A percentile compares a stretch with the other conserved stretches of the same genome.
These are phyloP conservation scores for Gracilaria domingensis DNA, from an alignment of 23 red algal species.

Conservation along the genomic window DNA sequence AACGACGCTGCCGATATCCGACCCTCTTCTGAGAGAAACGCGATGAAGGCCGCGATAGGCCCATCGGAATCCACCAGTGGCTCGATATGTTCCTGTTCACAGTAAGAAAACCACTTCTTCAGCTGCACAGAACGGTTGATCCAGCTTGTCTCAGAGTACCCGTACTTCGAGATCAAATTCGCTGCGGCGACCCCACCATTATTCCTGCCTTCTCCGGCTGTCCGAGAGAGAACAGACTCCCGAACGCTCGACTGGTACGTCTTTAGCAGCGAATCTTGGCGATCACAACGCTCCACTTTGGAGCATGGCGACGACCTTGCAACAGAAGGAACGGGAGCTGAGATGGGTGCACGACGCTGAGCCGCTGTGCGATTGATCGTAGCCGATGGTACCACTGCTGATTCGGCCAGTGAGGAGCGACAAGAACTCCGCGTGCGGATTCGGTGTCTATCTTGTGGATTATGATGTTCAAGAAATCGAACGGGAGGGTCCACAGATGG, in stretches of 20 bases:
- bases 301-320: too few species aligned
- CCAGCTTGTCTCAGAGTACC: too few species aligned
- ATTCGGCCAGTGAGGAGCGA: not conserved
- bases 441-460: conserved; percentile 10
- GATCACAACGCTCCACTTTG: too few species aligned
- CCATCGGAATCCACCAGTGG: conserved; percentile 13
- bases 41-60: conserved; percentile 17
- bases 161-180: not conserved
- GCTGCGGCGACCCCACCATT: conserved; percentile 23
- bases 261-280: too few species aligned
- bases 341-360: too few species aligned
- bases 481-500: conserved; percentile 14
- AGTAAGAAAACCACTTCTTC: conserved; percentile 10
- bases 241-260: too few species aligned
- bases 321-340: too few species aligned
- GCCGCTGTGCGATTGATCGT: not conserved
- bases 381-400: conserved; percentile 4
- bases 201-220: too few species aligned
- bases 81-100: not conserved
- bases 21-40: conserved; percentile 20
- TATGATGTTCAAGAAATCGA: conserved; percentile 13
- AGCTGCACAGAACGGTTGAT: not conserved
- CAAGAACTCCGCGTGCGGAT: not conserved
- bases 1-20: not conserved
- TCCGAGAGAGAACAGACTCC: too few species aligned